Base-by-base conservation (phyloP, 352 stramenopile genomes). In the Salisapilia sapeloensis region DNA sequence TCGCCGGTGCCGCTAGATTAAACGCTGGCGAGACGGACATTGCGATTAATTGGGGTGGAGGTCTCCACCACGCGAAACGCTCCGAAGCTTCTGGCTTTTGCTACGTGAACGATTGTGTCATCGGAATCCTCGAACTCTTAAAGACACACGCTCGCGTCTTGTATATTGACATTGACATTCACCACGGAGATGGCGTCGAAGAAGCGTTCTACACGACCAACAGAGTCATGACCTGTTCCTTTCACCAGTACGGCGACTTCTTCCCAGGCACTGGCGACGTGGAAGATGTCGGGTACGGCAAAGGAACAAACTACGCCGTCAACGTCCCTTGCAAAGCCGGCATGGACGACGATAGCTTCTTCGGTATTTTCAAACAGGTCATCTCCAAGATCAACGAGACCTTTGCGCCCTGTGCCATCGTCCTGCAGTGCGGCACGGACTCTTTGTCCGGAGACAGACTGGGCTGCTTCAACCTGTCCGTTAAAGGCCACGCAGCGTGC, bases 111-210 rank as follows among this genome's bases (percentile, higher is more conserved):
- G 95, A 99, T 59, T 98, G 90, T 48, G 94, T 99, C 21, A 59
- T 99, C 16, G 94, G 89, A 18, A 99, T 99, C 56, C 49, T 99
- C 22, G 94, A 99, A 50, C 57, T 99, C 15, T 62, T 99, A 14
- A 99, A 99, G 58, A 76, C 61, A 19, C 90, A 98, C 53, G 70
- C 95, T 42, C 80, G 95, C 36, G 94, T 99, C 17, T 61, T 99
- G 17, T 99, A 99, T 60, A 98, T 99, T 42, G 95, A 99, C 59
- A 99, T 99, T 72, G 95, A 99, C 53, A 98, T 99, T 48, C 95
- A 99, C 62, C 95, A 99, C 58, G 95, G 93, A 19, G 94, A 99
- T 48, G 95, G 93, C 24, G 95, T 99, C 20, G 94, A 99, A 44
- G 94, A 97, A 48, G 95, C 95, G n/a, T 99, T 99, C 51, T 99